Base-by-base conservation (phyloP, 768 basidiomycete species). In the Amanita exitialis region DNA sequence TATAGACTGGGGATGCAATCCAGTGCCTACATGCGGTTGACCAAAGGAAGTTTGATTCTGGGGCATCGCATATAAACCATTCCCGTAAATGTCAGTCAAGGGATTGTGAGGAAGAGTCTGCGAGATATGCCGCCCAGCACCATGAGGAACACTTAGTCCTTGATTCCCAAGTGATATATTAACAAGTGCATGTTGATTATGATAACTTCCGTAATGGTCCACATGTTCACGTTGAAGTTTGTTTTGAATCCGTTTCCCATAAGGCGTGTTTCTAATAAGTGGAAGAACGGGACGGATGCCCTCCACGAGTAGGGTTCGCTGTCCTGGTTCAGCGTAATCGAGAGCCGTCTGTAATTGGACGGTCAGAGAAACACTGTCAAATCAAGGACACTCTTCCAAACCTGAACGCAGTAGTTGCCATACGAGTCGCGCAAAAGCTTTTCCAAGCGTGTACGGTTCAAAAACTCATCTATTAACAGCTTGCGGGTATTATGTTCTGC, bases 231-330 rank as follows among this genome's bases (percentile, higher is more conserved):
- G 90, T 68, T 96, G 94, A 49, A 98, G 73, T 70, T 97, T 97
- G 74, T 93, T 94, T 68, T 97, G 95, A 61, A 99, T 99, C 39
- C 96, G 85, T 74, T 99, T 99, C 59, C 96, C 96, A 60, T 99
- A 99, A 6, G 96, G 96, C 8, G 96, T 99, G 70, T 99, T 99
- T 61, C 96, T 88, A 63, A 99, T 99, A 60, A 97, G 77, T 2
- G 96, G 96, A 21, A 99, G 77, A 54, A 98, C 92, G n/a, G 96
- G 96, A 45, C 96, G 87, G 64, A 99, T 99, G 58, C 90, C 91
- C 62, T 98, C 95, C 16, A 99, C 91, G 21, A 99, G 83, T 55
- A 93, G 76, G 4, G 85, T 81, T 53, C 96, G 86, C 66, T 99
- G 96, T 18, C 66, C 74, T n/a, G 93, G 86, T 59, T 98, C 96